Evolutionary conservation across 331 rosid species (phyloP).

Genomic region (Rhamnella rubrinervis): DNA sequence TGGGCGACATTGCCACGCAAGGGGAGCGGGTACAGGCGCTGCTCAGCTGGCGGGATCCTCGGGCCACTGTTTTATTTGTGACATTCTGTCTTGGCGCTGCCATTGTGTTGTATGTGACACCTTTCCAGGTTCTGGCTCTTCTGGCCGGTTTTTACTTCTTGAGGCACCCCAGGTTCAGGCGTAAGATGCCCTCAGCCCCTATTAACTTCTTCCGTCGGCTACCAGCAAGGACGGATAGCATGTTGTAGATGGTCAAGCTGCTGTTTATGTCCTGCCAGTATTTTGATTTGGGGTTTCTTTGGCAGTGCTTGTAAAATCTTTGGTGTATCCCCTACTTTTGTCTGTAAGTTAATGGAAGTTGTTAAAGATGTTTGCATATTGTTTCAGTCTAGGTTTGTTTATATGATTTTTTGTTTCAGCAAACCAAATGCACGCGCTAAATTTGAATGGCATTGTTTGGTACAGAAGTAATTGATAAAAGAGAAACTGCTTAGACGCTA

Average conservation of each 20-base stretch:
- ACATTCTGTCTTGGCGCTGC: conserved; percentile 62
- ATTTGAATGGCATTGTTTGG: too few species aligned
- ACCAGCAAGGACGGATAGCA: conserved; percentile 79
- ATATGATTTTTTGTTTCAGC: background rate
- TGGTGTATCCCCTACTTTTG: background rate
- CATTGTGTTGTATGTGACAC: conserved; percentile 65
- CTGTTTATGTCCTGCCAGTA: conserved; percentile 13
- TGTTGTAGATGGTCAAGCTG: conserved; percentile 46
- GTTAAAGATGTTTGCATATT: conserved; percentile 1
- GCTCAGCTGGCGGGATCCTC: conserved; percentile 94
- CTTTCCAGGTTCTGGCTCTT: conserved; percentile 59
- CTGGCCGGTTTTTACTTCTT: conserved; percentile 61
- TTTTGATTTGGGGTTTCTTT: conserved; percentile 11
- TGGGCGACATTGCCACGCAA: conserved; percentile 87
- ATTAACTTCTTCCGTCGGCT: conserved; percentile 82
- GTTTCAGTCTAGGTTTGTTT: background rate
- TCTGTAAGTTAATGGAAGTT: conserved; percentile 5
- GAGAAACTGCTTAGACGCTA: too few species aligned
- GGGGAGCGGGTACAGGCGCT: conserved; percentile 88
- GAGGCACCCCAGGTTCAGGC: conserved; percentile 90
- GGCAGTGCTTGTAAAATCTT: conserved; percentile 24
- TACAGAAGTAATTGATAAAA: too few species aligned
- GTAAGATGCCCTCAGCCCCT: conserved; percentile 57
- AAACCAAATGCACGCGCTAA: too few species aligned
- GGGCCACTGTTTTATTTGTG: conserved; percentile 69